Base-by-base conservation (phyloP, 805 yeast species). In the Cyberlindnera euphorbiae region DNA sequence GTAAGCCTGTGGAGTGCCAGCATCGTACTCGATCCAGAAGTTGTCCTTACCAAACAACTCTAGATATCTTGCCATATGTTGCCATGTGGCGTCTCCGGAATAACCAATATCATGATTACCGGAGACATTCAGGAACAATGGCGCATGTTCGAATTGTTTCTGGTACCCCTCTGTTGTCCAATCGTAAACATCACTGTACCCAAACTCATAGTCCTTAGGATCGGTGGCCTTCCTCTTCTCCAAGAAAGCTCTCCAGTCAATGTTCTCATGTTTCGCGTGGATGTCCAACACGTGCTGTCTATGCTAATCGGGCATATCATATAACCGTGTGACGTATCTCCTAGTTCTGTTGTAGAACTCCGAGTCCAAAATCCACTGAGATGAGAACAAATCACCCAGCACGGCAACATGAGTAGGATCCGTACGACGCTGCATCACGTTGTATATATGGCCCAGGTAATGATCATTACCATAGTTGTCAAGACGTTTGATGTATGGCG, bases 101-200 rank as follows among this genome's bases (percentile, higher is more conserved):
- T 93, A 90, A 0, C 98, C 98, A 32, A 90, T 79, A 58, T 93
- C 98, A 57, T 93, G 98, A 57, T 93, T 93, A 2, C 98, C 98
- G 2, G 95, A 80, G 31, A 93, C 64, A 56, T 93, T 93, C 42
- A 87, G 72, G 53, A 90, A 76, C 25, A 84, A 60, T 9, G 86
- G 89, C 40, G 75, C 76, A 24, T 71, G 67, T 15, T 57, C 64
- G 46, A 59, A 50, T 26, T 29, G 21, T 26, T 49, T 52, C 7
- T 30, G 39, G 33, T 49, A 47, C 17, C 60, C 50, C 15, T 60
- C 57, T 18, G 69, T 52, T 26, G 69, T 64, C 95, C 95, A 84
- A 49, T 80, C 82, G 45, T 76, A 74, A 6, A 80, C 74, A 55
- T 82, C 76, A 32, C 62, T 58, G 52, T 72, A 79, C 8, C 76